A percentile compares a stretch with the other conserved stretches of the same genome.
phyloP scores from a whole-genome alignment of 805 yeast genomes.

The Suhomyces sp. region DNA sequence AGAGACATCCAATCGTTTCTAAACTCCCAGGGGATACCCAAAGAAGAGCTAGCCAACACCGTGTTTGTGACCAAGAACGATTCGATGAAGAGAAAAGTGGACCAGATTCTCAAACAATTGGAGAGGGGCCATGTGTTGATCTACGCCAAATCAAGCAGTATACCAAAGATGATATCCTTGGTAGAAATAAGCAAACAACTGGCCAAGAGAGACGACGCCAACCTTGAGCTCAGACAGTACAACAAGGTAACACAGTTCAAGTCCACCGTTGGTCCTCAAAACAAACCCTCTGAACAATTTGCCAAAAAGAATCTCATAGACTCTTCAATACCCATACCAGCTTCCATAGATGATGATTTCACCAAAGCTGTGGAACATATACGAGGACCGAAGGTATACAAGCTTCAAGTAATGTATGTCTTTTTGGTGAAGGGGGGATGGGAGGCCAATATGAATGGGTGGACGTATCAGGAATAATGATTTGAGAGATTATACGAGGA shows the following conservation, averaged over 20 bases:
- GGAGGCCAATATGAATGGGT: conserved; percentile 9
- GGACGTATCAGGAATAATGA: conserved; percentile 14
- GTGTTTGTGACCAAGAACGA: conserved; percentile 19
- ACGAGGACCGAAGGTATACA: conserved; percentile 22
- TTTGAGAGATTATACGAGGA: no score
- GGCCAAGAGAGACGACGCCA: not conserved
- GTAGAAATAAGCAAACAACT: conserved; percentile 21
- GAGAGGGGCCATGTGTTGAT: conserved; percentile 14
- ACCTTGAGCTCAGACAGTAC: conserved; percentile 4
- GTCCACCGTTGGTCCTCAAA: no score
- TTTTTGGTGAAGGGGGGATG: conserved; percentile 12
- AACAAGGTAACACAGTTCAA: conserved; percentile 13
- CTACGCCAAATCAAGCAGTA: conserved; percentile 17
- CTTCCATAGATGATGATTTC: no score
- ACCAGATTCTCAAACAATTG: conserved; percentile 11
- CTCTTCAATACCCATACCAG: no score
- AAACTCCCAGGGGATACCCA: no score
- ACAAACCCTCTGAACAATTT: no score
- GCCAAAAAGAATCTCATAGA: no score
- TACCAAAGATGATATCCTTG: conserved; percentile 19
- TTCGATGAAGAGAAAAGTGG: conserved; percentile 15
- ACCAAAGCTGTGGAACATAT: conserved; percentile 12
- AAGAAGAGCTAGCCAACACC: no score
- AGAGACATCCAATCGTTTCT: no score
- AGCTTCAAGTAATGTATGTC: conserved; percentile 19